Evolutionary conservation across 2,329 filamentous ascomycete genomes (phyloP).

Genomic region (Microcera coccophila): DNA sequence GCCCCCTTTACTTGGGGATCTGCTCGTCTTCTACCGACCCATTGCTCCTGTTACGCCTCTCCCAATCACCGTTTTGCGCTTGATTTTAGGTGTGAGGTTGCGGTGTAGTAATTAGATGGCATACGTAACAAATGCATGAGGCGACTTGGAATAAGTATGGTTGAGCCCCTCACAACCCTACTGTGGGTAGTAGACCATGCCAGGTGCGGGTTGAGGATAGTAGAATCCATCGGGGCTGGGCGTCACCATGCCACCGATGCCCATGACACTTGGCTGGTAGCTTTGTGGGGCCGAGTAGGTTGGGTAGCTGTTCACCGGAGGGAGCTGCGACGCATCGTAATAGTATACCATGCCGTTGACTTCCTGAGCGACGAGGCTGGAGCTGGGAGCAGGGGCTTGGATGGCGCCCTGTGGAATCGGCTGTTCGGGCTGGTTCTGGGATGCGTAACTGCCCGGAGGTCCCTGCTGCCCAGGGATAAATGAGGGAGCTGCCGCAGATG

Average conservation of each 20-base stretch:
- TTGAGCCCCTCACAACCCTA: conserved; percentile 37
- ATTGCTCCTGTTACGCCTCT: conserved; percentile 11
- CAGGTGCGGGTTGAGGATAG: conserved; percentile 54
- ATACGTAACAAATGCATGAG: conserved; percentile 25
- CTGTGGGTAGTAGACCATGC: conserved; percentile 60
- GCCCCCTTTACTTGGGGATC: conserved; percentile 4
- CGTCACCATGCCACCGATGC: conserved; percentile 79
- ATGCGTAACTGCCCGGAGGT: conserved; percentile 39
- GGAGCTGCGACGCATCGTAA: conserved; percentile 73
- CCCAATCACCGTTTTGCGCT: conserved; percentile 19
- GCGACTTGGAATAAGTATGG: conserved; percentile 18
- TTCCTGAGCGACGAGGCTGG: conserved; percentile 71
- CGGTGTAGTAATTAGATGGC: conserved; percentile 32
- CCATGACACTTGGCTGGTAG: conserved; percentile 57
- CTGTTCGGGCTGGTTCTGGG: conserved; percentile 40
- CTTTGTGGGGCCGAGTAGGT: conserved; percentile 46
- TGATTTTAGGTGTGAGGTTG: conserved; percentile 22
- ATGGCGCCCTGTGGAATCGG: conserved; percentile 29
- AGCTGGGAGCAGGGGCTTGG: conserved; percentile 24
- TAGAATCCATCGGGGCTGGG: conserved; percentile 67
- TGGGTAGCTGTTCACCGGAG: conserved; percentile 48
- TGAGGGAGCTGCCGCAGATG: conserved; percentile 45
- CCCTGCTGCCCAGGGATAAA: conserved; percentile 56
- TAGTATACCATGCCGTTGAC: conserved; percentile 96
- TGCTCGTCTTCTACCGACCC: conserved; percentile 6